Evolutionary conservation across 352 stramenopile species (phyloP), one percentile per base, ranked within the genome.

Genomic region (Blastocystis sp.): DNA sequence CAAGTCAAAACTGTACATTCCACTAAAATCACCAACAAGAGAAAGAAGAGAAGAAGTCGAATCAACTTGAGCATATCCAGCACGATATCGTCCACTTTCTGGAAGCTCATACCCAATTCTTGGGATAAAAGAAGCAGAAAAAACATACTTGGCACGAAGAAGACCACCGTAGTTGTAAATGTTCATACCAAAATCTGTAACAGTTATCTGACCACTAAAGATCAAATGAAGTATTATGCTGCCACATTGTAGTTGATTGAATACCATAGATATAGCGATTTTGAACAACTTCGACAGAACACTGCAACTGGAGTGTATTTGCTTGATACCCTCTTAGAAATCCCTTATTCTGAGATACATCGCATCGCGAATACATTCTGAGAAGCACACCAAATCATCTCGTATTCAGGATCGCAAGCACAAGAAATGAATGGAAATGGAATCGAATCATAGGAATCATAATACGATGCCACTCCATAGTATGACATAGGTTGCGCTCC

Each of bases 371-470:
- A 26, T 18, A 69, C 73, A 43, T 84, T 84, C 39, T 84, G 73
- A n/a, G 73, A 54, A 9, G 73, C 53, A 69, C 73, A 84, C 73
- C 73, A 84, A 13, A 84, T 37, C 47, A 84, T 64, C 53, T 84
- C 73, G 26, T 84, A 84, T 34, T 68, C 37, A 13, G 73, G 73
- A 43, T 84, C 73, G 26, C 53, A 69, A 34, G 73, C 37, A 23
- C 73, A 84, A 47, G 53, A 64, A 37, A 84, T 84, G 47, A 68
- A 84, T 43, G 73, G 73, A 84, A 84, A 84, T 34, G 73, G 73
- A 20, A 84, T 84, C 9, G 73, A 84, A 54, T 63, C 37, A 69
- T 34, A 84, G 0, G n/a, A 18, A 47, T 84, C 73, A 47, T 84
- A 84, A 47, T 63, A 26, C 6, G 73, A 84, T 20, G 62, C 7